Base-by-base conservation (phyloP, 805 yeast species). In the Barnettozyma salicaria region DNA sequence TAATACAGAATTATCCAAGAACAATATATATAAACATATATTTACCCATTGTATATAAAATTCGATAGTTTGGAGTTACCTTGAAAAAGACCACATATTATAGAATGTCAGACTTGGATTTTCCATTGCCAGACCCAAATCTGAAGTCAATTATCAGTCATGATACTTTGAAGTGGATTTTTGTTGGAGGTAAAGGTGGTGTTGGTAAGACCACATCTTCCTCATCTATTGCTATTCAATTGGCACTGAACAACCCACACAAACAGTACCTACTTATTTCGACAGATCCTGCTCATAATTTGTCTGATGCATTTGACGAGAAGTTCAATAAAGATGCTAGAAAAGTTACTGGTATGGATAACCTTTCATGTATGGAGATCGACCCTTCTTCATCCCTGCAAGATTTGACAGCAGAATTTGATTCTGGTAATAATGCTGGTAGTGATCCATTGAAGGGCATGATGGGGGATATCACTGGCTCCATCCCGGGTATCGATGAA, bases 111-210 rank as follows among this genome's bases (percentile, higher is more conserved):
- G 55, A 52, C 40, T 23, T 39, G 3, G 56, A 52, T 18, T 42
- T 50, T 21, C 55, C 52, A 7, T 26, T 35, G 7, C 59, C 58
- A 34, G 90, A 81, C 47, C 87, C 90, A 45, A 78, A 81, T 28
- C 69, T 84, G 47, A 75, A 76, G 49, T 78, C 84, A 13, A 64
- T 84, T 37, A 66, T 83, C 36, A 78, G 74, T 43, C 85, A 81
- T 19, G 63, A 77, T 27, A 62, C 82, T 10, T 74, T 92, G 56
- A 85, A 84, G 56, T 92, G 99, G 99, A 81, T 92, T 45, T 92
- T 92, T 55, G 97, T 90, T 30, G 99, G 99, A 48, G 99, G 99
- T 50, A 92, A 92, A 68, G 99, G 99, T 61, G 99, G 99, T 64
- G 99, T 92, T 20, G 99, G 99, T 54, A 92, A 92, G 61, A 92